Evolutionary conservation across 768 basidiomycete genomes (phyloP).

Genomic region (Boletus reticulatus): DNA sequence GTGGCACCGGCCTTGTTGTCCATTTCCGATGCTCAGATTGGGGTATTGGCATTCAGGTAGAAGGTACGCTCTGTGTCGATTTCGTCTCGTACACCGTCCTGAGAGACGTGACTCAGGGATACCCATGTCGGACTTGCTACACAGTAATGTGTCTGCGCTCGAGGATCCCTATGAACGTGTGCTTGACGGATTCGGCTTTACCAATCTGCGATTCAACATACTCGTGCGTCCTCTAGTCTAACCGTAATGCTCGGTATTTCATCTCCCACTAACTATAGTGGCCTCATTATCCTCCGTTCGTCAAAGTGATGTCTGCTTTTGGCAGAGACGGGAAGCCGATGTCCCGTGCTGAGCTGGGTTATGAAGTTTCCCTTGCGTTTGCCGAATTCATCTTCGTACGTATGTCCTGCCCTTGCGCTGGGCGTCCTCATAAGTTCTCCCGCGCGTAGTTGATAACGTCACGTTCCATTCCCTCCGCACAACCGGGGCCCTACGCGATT

Average conservation of each 20-base stretch:
- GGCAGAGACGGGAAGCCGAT: constrained; percentile 16
- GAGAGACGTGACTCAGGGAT: constrained; percentile 12
- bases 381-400: constrained; percentile 30
- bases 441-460: constrained; percentile 19
- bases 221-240: constrained; percentile 13
- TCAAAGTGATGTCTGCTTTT: constrained; percentile 23
- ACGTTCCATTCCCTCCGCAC: constrained; percentile 4
- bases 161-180: constrained; percentile 19
- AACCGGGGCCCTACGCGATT: constrained; percentile 21
- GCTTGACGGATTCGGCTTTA: constrained; percentile 19
- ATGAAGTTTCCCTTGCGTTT: constrained; percentile 29
- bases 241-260: background rate
- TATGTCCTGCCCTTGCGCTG: background rate
- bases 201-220: constrained; percentile 20
- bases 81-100: background rate
- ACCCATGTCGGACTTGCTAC: constrained; percentile 25
- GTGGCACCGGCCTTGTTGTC: constrained; percentile 18
- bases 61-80: constrained; percentile 11
- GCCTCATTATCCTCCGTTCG: constrained; percentile 26
- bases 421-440: constrained; percentile 2
- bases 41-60: constrained; percentile 19
- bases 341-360: constrained; percentile 24
- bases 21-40: constrained; percentile 22
- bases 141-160: constrained; percentile 18
- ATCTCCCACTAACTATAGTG: constrained; percentile 14